Percentiles rank a stretch among this genome's conserved stretches.
These are phyloP conservation scores for Pneumocystis wakefieldiae DNA, from an alignment of 1,139 yeast species.

Conservation along the genomic window DNA sequence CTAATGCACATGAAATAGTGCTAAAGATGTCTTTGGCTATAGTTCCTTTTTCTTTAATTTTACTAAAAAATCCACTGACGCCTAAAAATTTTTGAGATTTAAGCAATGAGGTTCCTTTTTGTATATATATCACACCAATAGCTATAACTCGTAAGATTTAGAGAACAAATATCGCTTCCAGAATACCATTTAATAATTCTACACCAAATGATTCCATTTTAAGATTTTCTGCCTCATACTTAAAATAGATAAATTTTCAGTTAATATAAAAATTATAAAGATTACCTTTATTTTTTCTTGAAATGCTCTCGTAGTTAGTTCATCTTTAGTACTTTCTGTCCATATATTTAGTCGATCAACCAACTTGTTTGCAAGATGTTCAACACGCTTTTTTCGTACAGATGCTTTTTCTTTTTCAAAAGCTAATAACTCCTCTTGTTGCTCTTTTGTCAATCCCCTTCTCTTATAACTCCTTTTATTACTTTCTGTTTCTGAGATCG, in stretches of 20 bases:
- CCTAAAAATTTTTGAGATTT: conserved; percentile 68
- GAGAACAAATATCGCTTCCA: background rate
- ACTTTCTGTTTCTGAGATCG: background rate
- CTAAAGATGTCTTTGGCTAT: conserved; percentile 75
- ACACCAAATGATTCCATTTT: conserved; percentile 91
- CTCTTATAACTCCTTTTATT: background rate
- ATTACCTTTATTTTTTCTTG: conserved; percentile 41
- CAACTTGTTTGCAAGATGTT: conserved; percentile 48
- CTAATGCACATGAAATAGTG: conserved; percentile 38
- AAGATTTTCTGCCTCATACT: conserved; percentile 61
- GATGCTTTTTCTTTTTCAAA: conserved; percentile 63
- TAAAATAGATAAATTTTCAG: background rate
- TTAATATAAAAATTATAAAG: background rate
- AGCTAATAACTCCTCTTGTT: conserved; percentile 30
- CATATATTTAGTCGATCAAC: conserved; percentile 53
- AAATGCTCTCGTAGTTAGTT: conserved; percentile 54
- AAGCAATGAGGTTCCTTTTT: conserved; percentile 45
- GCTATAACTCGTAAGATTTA: conserved; percentile 20
- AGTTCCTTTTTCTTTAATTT: conserved; percentile 75
- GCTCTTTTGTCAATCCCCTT: background rate
- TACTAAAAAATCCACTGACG: conserved; percentile 70
- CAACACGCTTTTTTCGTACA: conserved; percentile 59
- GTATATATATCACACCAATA: conserved; percentile 60
- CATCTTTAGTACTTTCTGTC: conserved; percentile 70
- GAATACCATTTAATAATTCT: conserved; percentile 55